Evolutionary conservation across 2,329 filamentous ascomycete genomes (phyloP), one percentile per base, ranked within the genome.

Genomic region (Alternaria sp.): DNA sequence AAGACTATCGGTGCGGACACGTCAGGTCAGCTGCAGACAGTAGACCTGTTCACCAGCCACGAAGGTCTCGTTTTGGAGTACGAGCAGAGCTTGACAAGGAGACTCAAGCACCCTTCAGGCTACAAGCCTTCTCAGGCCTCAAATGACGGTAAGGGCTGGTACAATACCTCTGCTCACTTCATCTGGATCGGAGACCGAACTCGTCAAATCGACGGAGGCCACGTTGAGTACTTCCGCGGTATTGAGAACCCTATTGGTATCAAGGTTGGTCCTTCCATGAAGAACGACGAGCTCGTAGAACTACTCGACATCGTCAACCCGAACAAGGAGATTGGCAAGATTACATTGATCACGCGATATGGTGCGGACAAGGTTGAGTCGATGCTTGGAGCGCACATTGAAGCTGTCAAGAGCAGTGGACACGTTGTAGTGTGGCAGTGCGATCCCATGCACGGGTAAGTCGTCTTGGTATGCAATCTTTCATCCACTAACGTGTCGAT

Each of bases 161-260:
- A 96, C 83, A 92, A 97, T 81, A 98, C 95, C 0, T 97, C 93
- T 5, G 93, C 93, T 0, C 96, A 99, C 79, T 98, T 99, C 84
- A 87, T 99, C 79, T 99, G 96, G 96, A 96, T 99, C 73, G 96
- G 96, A 58, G 96, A 99, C 81, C 92, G 96, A 69, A 99, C 96
- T 2, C 89, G 96, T 50, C 95, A 98, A 81, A 88, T 97, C 49
- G 92, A 96, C 77, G 93, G 95, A 72, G 95, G 92, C 0, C 96
- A 99, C 80, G 92, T 99, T 66, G 96, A 99, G 82, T 99, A 96
- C 85, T 97, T 98, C 87, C 91, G 96, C 49, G 96, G 96, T 62
- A 91, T 99, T 70, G 91, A 93, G 74, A 99, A 99, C 82, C 96
- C 96, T 1, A 93, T 99, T 71, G 96, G 96, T 65, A 90, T 99